phyloP scores from a whole-genome alignment of 495 filamentous ascomycete genomes.

The Aspergillus haitiensis region DNA sequence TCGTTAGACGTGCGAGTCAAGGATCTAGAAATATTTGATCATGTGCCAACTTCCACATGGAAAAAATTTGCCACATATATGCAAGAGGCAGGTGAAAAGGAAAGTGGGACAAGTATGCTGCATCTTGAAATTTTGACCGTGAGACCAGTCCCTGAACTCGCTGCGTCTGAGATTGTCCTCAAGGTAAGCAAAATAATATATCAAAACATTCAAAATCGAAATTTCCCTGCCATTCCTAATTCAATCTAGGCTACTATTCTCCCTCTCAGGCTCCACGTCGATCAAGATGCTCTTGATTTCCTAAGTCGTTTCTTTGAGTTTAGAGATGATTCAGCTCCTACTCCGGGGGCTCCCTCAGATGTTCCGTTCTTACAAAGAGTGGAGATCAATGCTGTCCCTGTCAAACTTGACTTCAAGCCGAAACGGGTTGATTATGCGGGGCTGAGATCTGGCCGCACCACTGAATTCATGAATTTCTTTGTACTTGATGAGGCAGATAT shows the following conservation, averaged over 20 bases:
- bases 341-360: conserved; percentile 58
- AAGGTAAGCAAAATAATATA: conserved; percentile 51
- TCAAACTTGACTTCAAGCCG: conserved; percentile 95
- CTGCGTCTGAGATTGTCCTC: conserved; percentile 86
- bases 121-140: conserved; percentile 87
- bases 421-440: conserved; percentile 94
- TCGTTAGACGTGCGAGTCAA: conserved; percentile 79
- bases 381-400: conserved; percentile 77
- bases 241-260: conserved; percentile 67
- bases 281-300: conserved; percentile 97
- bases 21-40: conserved; percentile 90
- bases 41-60: conserved; percentile 95
- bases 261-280: conserved; percentile 89
- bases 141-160: conserved; percentile 75
- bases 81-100: conserved; percentile 78
- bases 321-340: conserved; percentile 69
- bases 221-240: conserved; percentile 13
- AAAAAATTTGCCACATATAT: conserved; percentile 96
- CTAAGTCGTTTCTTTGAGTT: conserved; percentile 97
- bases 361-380: conserved; percentile 87
- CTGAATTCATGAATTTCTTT: conserved; percentile 99
- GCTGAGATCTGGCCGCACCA: conserved; percentile 94
- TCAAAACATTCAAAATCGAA: not conserved
- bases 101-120: conserved; percentile 83
- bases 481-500: conserved; percentile 87